Evolutionary conservation across 441 rosid species (phyloP).

Genomic region (Syzygium syzygioides): DNA sequence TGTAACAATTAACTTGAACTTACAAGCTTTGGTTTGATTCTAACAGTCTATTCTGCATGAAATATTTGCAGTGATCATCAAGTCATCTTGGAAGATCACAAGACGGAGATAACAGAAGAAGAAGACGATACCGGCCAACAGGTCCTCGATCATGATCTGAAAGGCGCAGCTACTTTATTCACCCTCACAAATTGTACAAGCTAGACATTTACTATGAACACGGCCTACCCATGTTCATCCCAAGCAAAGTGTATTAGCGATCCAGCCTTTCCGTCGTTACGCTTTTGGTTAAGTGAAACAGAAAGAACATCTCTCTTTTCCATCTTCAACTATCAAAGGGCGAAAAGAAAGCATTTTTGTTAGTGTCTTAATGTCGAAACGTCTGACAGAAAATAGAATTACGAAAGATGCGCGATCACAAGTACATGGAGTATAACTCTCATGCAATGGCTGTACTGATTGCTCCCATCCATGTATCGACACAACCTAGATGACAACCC

Average conservation of each 20-base stretch:
- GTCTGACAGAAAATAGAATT: background rate
- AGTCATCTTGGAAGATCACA: background rate
- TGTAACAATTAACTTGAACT: background rate
- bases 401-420: background rate
- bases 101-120: background rate
- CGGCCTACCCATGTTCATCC: background rate
- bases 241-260: background rate
- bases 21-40: background rate
- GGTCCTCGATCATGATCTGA: conserved; percentile 8
- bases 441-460: background rate
- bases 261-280: background rate
- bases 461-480: background rate
- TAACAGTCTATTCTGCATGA: background rate
- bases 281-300: background rate
- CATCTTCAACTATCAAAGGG: background rate
- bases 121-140: background rate
- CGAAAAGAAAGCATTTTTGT: background rate
- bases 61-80: background rate
- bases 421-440: background rate
- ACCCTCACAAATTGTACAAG: conserved; percentile 18
- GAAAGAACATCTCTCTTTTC: background rate
- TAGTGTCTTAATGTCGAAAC: background rate
- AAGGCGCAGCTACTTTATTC: conserved; percentile 17
- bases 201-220: background rate
- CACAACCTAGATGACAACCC: background rate